Evolutionary conservation across 2,329 filamentous ascomycete species (phyloP).

Genomic region (Arachnopeziza araneosa): DNA sequence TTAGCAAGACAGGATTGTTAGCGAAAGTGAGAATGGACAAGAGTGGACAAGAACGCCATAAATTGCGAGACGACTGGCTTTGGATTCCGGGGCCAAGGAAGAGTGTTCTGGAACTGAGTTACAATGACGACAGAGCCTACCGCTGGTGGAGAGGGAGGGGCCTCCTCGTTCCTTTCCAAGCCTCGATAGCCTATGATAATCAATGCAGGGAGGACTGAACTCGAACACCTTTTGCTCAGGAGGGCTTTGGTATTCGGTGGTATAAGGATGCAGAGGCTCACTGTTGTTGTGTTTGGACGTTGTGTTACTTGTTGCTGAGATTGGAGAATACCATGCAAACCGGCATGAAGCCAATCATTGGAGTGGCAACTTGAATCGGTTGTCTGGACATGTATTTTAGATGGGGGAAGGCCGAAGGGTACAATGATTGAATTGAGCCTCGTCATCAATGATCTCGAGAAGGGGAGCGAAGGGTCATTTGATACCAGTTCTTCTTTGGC

Average conservation of each 20-base stretch:
- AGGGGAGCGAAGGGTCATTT: background rate
- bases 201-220: background rate
- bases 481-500: background rate
- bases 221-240: background rate
- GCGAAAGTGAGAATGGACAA: constrained; percentile 8
- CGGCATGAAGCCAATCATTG: background rate
- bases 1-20: constrained; percentile 8
- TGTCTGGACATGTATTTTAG: too few species aligned
- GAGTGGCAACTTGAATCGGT: background rate
- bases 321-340: background rate
- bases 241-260: too few species aligned
- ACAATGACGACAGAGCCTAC: background rate
- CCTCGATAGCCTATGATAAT: background rate
- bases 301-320: background rate
- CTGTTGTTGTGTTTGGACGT: too few species aligned
- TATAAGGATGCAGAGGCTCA: too few species aligned
- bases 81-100: background rate
- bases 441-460: background rate
- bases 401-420: background rate
- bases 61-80: background rate
- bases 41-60: constrained; percentile 10
- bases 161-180: background rate
- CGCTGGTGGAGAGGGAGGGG: background rate
- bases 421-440: background rate
- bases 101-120: background rate